phyloP scores from a whole-genome alignment of 169 alveolate genomes.

The Plasmodium gonderi region DNA sequence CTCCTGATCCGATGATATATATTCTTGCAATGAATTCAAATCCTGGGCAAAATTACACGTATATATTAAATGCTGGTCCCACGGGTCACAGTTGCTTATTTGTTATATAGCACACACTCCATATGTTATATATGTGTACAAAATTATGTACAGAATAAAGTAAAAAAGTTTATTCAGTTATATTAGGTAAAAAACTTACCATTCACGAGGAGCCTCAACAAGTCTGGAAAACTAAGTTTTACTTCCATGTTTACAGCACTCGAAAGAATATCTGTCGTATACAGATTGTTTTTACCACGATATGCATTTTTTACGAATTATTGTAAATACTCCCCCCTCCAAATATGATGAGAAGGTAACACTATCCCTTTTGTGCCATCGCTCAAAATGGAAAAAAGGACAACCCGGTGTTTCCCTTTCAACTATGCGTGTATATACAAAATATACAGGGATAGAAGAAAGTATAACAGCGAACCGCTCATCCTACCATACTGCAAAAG shows the following conservation, averaged over 20 bases:
- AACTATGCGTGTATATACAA: neutral
- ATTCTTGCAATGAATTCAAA: no score
- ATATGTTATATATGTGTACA: no score
- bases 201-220: neutral
- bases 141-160: no score
- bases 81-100: no score
- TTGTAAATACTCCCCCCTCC: neutral
- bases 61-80: no score
- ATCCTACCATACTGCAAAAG: conserved; percentile 6
- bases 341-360: no score
- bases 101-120: no score
- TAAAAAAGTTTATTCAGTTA: neutral
- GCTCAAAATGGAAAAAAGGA: conserved; percentile 10
- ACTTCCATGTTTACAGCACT: conserved; percentile 70
- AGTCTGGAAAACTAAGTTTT: conserved; percentile 42
- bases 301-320: neutral
- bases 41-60: no score
- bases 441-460: neutral
- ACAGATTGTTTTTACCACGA: conserved; percentile 5
- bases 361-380: no score
- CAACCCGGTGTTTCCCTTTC: neutral
- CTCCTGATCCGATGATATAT: no score
- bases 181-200: neutral
- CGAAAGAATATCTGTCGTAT: conserved; percentile 1
- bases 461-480: neutral